A percentile compares a stretch with the other conserved stretches of the same genome.
phyloP scores from a whole-genome alignment of 805 yeast species.

The Candida tammaniensis region DNA sequence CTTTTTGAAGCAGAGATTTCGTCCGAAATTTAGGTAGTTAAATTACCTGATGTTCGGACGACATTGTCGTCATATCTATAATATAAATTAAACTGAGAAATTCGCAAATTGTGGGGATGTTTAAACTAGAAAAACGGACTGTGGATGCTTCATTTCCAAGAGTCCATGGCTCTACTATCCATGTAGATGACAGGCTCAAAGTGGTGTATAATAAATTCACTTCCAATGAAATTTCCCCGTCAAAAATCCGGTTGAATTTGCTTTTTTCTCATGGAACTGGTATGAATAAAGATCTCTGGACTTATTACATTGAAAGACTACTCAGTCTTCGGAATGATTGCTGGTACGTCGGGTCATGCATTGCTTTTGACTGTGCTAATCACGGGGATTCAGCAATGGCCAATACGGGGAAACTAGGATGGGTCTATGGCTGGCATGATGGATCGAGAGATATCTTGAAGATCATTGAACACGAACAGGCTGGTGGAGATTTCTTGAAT shows the following conservation, averaged over 20 bases:
- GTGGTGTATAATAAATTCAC: constrained; percentile 50
- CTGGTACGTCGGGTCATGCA: constrained; percentile 44
- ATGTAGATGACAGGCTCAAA: constrained; percentile 40
- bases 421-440: constrained; percentile 60
- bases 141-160: constrained; percentile 34
- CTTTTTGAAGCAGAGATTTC: too few relatives aligned
- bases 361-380: constrained; percentile 56
- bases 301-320: constrained; percentile 46
- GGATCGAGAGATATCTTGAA: constrained; percentile 56
- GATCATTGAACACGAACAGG: constrained; percentile 42
- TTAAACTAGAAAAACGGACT: constrained; percentile 20
- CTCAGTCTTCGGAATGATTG: constrained; percentile 27
- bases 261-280: constrained; percentile 64
- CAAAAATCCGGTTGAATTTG: constrained; percentile 39
- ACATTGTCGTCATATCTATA: too few relatives aligned
- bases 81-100: too few relatives aligned
- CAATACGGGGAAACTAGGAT: constrained; percentile 56
- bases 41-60: too few relatives aligned
- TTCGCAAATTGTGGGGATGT: too few relatives aligned
- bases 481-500: constrained; percentile 28
- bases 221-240: constrained; percentile 11
- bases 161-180: constrained; percentile 38
- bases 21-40: too few relatives aligned
- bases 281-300: constrained; percentile 66
- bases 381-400: constrained; percentile 69